Percentiles rank a stretch among this genome's conserved stretches.
Conservation (phyloP, 2,329 filamentous ascomycete genomes). For the Colletotrichum sp. region DNA sequence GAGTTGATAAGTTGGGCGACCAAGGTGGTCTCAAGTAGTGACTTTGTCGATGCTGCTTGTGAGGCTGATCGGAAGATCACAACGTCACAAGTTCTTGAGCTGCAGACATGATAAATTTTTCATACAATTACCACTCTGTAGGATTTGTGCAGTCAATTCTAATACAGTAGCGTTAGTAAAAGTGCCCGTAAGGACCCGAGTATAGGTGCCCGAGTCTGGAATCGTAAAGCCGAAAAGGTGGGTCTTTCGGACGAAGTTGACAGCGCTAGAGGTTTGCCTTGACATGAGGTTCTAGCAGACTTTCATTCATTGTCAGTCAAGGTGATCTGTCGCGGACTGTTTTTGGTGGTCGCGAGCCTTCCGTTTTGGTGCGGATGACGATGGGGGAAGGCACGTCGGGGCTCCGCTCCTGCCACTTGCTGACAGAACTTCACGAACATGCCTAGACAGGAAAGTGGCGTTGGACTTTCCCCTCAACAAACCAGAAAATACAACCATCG, state of each 20-base stretch:
- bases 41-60: neutral
- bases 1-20: neutral
- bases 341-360: neutral
- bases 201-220: neutral
- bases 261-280: neutral
- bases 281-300: neutral
- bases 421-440: no score
- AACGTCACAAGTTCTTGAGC: neutral
- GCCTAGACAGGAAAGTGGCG: rapidly evolving
- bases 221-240: neutral
- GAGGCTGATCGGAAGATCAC: neutral
- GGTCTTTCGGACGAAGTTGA: neutral
- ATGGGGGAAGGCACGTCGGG: neutral
- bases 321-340: neutral
- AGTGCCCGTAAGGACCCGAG: no score
- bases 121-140: no score
- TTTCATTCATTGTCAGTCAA: neutral
- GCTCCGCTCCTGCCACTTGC: neutral
- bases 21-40: neutral
- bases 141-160: no score
- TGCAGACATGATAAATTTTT: neutral
- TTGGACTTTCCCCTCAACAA: neutral
- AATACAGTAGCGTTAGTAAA: no score
- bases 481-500: neutral
- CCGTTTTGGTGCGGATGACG: neutral